Evolutionary conservation across 257 asterid species (phyloP).

Genomic region (Eucommia ulmoides): DNA sequence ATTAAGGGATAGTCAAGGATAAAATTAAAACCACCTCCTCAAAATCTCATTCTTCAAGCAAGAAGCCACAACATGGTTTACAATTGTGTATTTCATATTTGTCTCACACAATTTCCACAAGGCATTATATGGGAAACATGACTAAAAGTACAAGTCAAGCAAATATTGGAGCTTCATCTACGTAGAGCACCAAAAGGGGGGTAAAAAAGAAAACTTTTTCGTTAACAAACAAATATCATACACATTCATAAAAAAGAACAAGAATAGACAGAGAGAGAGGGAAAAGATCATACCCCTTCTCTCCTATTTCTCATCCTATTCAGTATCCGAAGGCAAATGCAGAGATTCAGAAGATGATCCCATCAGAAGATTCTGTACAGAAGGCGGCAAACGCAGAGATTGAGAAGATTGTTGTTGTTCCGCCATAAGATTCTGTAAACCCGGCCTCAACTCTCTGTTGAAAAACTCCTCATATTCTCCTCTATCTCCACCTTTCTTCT

Average conservation of each 20-base stretch:
- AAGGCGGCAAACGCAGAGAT: slow-evolving; percentile 46
- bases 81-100: no score
- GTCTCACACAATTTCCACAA: no score
- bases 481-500: slow-evolving; percentile 75
- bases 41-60: no score
- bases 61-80: no score
- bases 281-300: slow-evolving; percentile 22
- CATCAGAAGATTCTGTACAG: slow-evolving; percentile 40
- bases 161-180: no score
- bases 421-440: slow-evolving; percentile 39
- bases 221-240: slow-evolving; percentile 6
- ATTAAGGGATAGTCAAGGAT: no score
- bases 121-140: no score
- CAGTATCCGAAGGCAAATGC: slow-evolving; percentile 47
- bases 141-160: no score
- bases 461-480: slow-evolving; percentile 66
- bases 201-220: no score
- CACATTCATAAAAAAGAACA: slow-evolving; percentile 3
- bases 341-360: slow-evolving; percentile 24
- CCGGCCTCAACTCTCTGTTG: slow-evolving; percentile 59
- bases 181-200: no score
- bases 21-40: no score
- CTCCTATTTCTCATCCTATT: slow-evolving; percentile 23
- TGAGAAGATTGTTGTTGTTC: slow-evolving; percentile 18
- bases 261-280: slow-evolving; percentile 4